Evolutionary conservation across 2,329 filamentous ascomycete genomes (phyloP).

Genomic region (Ophiostoma angusticollis): DNA sequence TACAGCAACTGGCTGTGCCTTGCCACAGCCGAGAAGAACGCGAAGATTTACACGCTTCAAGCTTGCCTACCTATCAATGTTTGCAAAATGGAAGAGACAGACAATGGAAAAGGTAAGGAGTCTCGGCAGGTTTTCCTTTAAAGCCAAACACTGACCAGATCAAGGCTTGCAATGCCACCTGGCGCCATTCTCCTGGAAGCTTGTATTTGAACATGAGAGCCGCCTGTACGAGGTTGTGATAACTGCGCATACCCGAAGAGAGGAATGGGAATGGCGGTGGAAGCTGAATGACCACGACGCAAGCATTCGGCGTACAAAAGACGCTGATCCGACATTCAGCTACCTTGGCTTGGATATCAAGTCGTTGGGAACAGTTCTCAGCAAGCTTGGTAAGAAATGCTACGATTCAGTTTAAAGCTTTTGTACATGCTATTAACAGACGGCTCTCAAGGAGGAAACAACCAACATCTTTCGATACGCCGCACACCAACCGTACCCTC

Average conservation of each 20-base stretch:
- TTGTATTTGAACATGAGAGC: slow-evolving; percentile 67
- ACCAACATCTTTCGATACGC: slow-evolving; percentile 66
- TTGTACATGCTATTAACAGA: too few relatives aligned
- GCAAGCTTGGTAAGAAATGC: slow-evolving; percentile 51
- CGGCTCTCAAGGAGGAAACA: too few relatives aligned
- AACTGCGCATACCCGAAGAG: slow-evolving; percentile 69
- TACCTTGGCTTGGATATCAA: slow-evolving; percentile 59
- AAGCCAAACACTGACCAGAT: not conserved
- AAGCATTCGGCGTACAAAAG: slow-evolving; percentile 31
- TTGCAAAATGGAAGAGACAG: slow-evolving; percentile 54
- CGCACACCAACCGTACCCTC: slow-evolving; percentile 61
- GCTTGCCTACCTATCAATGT: slow-evolving; percentile 59
- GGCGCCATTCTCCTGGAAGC: slow-evolving; percentile 81
- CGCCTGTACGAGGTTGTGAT: slow-evolving; percentile 74
- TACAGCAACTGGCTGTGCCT: slow-evolving; percentile 71
- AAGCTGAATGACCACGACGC: slow-evolving; percentile 46
- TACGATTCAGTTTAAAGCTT: too few relatives aligned
- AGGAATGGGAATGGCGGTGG: slow-evolving; percentile 68
- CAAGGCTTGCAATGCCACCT: slow-evolving; percentile 77
- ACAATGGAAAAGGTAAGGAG: slow-evolving; percentile 69
- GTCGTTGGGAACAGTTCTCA: slow-evolving; percentile 62
- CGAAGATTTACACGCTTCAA: slow-evolving; percentile 57
- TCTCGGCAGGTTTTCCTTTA: slow-evolving; percentile 13
- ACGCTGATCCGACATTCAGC: slow-evolving; percentile 46
- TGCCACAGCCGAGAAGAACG: slow-evolving; percentile 51